Evolutionary conservation across 2,329 filamentous ascomycete species (phyloP), one percentile per base, ranked within the genome.

Genomic region (Hypomyces rosellus): DNA sequence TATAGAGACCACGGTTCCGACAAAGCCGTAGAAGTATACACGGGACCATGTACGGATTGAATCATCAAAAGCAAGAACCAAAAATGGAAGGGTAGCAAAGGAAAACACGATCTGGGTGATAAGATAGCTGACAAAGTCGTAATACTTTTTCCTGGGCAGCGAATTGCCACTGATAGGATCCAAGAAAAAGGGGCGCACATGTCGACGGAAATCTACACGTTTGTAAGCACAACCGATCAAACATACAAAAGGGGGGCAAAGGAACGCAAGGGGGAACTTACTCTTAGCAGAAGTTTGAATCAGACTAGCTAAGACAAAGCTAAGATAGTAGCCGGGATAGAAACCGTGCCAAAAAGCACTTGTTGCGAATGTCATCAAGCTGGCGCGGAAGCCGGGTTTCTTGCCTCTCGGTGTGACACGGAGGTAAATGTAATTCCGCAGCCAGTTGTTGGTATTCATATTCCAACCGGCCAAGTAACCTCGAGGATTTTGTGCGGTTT

Each of bases 321-420:
- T 80, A 54, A 99, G 71, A 67, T 97, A 97, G 69, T 99, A 99
- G 5, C 93, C 93, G 0, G 93, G 92, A 59, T 95, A 95, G 70
- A 99, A 99, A 30, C 93, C 93, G 64, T 99, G 93, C 93, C 93
- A 99, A 59, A 97, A 85, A 3, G 93, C 92, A 63, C 90, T 96
- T 16, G 93, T 97, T 6, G 84, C 81, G 65, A 99, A 99, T 0
- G 93, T 99, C 34, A 90, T 89, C 73, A 99, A 73, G 62, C 88
- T 97, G 46, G 93, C 93, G 52, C 91, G 80, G 74, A 99, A 99
- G 1, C 93, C 93, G 9, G 93, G 93, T 68, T 97, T 99, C 75
- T 90, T 93, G 48, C 93, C 93, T 59, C 88, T 87, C 0, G 93
- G 93, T 0, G 93, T 99, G 3, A 99, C 93, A 20, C 93, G 85